A percentile compares a stretch with the other conserved stretches of the same genome.
phyloP scores from a whole-genome alignment of 2,329 filamentous ascomycete genomes.

The Curvularia spicifera region DNA sequence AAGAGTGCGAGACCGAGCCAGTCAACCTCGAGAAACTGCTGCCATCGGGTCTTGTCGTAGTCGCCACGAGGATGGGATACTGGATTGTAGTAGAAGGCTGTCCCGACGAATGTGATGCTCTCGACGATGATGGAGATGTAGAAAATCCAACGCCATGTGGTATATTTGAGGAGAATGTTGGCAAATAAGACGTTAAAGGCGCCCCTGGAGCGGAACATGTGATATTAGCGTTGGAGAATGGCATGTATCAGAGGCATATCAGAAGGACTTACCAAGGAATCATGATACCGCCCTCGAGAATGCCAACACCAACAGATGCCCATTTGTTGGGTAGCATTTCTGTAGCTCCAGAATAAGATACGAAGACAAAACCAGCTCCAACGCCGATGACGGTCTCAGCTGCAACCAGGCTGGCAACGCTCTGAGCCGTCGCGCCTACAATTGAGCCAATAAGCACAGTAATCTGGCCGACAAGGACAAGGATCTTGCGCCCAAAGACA shows the following conservation, averaged over 20 bases:
- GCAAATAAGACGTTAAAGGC: neutral
- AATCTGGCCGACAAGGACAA: neutral
- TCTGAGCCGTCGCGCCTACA: neutral
- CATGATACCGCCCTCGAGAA: neutral
- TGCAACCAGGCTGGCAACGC: conserved; percentile 1
- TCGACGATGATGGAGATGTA: conserved; percentile 1
- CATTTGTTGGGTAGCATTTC: neutral
- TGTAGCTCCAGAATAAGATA: neutral
- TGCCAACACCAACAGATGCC: neutral
- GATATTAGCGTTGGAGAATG: neutral
- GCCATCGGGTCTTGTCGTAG: conserved; percentile 1
- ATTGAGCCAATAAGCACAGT: neutral
- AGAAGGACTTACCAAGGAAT: neutral
- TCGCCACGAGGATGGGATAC: neutral
- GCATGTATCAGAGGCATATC: neutral
- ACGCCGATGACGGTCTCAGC: neutral
- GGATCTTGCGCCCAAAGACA: neutral
- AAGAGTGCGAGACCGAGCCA: neutral
- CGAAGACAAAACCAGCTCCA: conserved; percentile 1
- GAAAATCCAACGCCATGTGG: neutral
- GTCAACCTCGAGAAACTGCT: neutral
- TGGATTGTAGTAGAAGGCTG: neutral
- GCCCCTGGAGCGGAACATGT: neutral
- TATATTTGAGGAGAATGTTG: neutral
- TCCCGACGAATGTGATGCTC: neutral